Evolutionary conservation across 1,284 basidiomycete species (phyloP), one percentile per base, ranked within the genome.

Genomic region (Trichosporon sp.): DNA sequence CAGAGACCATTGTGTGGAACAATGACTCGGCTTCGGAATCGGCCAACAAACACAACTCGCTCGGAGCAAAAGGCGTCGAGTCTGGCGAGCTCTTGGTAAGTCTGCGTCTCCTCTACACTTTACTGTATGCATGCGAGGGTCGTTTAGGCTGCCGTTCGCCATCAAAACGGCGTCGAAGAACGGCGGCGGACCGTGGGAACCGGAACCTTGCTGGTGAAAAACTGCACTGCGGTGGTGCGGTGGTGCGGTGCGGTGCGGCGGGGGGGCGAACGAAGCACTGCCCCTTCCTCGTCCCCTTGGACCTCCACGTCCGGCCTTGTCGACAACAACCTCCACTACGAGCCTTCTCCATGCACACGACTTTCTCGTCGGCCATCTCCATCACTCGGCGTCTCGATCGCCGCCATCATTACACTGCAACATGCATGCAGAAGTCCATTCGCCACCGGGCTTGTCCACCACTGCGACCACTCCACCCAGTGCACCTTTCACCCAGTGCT

Each of bases 1-100:
- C 92, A 82, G 91, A 93, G 78, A 89, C 90, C 74, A 91, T 78
- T 64, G 70, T 77, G 52, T 78, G 73, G 75, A 75, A 75, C 64
- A 67, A 68, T 64, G 70, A 71, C 31, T 52, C 67, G 14, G 61
- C 69, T 32, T 65, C 67, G 44, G 66, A 64, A 31, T 69, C 72
- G 61, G 66, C 70, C 49, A 68, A 70, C 32, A 77, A 78, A 69
- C 65, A 73, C 65, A 73, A 77, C 63, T 75, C 74, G 65, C 74
- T 78, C 49, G 76, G 76, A 40, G 77, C 77, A 59, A 75, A 71
- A 54, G 79, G 78, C 52, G 78, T 80, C 25, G 78, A 80, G 68
- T 74, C 70, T 21, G 78, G 74, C 63, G 78, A 80, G 69, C 69
- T 78, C 36, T 66, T 78, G 65, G 79, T 80, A 65, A 76, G 78